Percentiles rank a stretch among this genome's conserved stretches.
phyloP scores from a whole-genome alignment of 176 grass and related monocot genomes.

The Musa itinerans region DNA sequence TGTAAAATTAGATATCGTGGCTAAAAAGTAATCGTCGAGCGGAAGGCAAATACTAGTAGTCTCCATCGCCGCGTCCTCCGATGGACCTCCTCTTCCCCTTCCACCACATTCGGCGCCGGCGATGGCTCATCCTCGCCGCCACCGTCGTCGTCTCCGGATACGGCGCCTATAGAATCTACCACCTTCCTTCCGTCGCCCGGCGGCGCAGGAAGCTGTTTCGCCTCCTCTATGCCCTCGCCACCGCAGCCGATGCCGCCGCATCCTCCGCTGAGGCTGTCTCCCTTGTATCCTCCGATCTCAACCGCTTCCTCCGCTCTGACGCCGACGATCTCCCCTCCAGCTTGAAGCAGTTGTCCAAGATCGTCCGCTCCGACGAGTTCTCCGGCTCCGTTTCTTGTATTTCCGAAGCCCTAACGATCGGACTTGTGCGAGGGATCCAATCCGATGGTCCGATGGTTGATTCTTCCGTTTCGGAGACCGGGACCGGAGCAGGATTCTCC shows the following conservation, averaged over 20 bases:
- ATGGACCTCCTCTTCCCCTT: conserved; percentile 39
- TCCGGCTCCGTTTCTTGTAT: conserved; percentile 42
- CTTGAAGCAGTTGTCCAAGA: conserved; percentile 61
- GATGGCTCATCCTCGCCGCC: conserved; percentile 38
- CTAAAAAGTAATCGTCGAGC: neutral
- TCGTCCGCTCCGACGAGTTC: conserved; percentile 67
- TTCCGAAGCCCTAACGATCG: conserved; percentile 48
- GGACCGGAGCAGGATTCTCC: conserved; percentile 20
- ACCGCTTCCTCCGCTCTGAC: conserved; percentile 58
- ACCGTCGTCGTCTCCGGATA: conserved; percentile 24
- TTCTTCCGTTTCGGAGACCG: conserved; percentile 4
- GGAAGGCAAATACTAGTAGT: neutral
- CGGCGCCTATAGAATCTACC: conserved; percentile 74
- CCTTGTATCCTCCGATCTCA: conserved; percentile 60
- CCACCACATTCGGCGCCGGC: conserved; percentile 43
- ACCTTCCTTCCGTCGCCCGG: conserved; percentile 57
- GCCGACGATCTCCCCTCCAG: conserved; percentile 62
- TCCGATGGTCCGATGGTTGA: neutral
- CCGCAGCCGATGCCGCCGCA: conserved; percentile 48
- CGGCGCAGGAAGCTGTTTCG: conserved; percentile 42
- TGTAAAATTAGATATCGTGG: neutral
- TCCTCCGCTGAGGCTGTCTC: conserved; percentile 54
- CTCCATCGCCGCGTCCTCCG: neutral
- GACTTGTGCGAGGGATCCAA: conserved; percentile 31
- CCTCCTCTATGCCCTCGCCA: conserved; percentile 37